A percentile compares a stretch with the other conserved stretches of the same genome.
Evolutionary conservation across 2,329 filamentous ascomycete species (phyloP).

Genomic region (Chrysosporium keratinophilum): DNA sequence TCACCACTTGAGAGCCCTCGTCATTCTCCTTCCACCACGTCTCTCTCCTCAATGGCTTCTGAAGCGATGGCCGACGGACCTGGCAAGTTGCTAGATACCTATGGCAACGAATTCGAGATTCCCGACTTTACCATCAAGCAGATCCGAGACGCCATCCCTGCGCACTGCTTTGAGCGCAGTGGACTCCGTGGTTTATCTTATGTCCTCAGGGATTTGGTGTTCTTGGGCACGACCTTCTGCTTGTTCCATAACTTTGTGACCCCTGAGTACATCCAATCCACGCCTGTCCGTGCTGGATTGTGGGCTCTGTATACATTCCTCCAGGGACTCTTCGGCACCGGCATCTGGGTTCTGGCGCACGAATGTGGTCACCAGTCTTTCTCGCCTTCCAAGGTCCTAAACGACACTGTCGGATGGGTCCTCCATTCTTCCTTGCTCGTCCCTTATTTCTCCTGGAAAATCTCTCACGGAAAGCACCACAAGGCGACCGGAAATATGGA

Average conservation of each 20-base stretch:
- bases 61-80: constrained; percentile 43
- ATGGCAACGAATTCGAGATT: constrained; percentile 87
- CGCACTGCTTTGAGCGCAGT: constrained; percentile 91
- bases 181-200: constrained; percentile 65
- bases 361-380: constrained; percentile 97
- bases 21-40: constrained; percentile 70
- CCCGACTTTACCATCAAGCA: constrained; percentile 97
- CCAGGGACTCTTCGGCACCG: constrained; percentile 88
- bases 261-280: constrained; percentile 66
- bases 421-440: constrained; percentile 81
- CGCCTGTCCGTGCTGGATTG: constrained; percentile 52
- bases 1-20: constrained; percentile 52
- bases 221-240: constrained; percentile 67
- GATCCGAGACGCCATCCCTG: constrained; percentile 90
- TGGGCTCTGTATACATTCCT: constrained; percentile 64
- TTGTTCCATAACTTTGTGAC: constrained; percentile 84
- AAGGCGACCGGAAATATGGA: constrained; percentile 96
- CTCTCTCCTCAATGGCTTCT: constrained; percentile 78
- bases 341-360: constrained; percentile 91
- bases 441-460: constrained; percentile 99
- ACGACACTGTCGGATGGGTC: constrained; percentile 87
- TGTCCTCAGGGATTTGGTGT: constrained; percentile 68
- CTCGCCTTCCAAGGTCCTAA: constrained; percentile 79
- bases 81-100: constrained; percentile 68
- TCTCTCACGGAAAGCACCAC: constrained; percentile 98